Conservation (phyloP, 2,329 filamentous ascomycete genomes). For the Fusarium ambrosium region DNA sequence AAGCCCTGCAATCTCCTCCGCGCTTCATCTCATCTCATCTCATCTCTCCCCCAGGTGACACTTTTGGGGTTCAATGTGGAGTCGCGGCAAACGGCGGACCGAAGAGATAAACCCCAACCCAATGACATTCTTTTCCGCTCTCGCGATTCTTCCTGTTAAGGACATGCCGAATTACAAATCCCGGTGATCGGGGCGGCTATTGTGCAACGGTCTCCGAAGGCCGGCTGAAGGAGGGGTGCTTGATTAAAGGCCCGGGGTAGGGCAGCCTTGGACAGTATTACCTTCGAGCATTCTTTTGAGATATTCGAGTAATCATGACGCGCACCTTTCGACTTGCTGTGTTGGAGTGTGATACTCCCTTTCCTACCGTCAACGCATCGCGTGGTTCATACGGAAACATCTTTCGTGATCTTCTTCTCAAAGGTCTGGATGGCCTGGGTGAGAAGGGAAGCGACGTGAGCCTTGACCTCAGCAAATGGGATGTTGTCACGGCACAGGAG, state of each 20-base stretch:
- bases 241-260: constrained; percentile 5
- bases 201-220: neutral
- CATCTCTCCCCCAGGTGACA: neutral
- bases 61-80: constrained; percentile 30
- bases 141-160: constrained; percentile 25
- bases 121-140: constrained; percentile 42
- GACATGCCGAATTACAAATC: constrained; percentile 8
- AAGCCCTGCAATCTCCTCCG: neutral
- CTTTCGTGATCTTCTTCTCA: constrained; percentile 46
- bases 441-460: constrained; percentile 32
- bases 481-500: constrained; percentile 47
- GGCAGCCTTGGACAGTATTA: neutral
- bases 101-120: constrained; percentile 28
- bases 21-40: neutral
- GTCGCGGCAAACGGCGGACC: constrained; percentile 45
- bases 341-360: constrained; percentile 51
- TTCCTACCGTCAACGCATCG: constrained; percentile 44
- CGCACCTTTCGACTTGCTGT: constrained; percentile 46
- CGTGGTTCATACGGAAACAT: constrained; percentile 51
- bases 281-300: neutral
- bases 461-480: constrained; percentile 48
- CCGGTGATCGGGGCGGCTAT: neutral
- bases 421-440: constrained; percentile 40
- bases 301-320: constrained; percentile 30
- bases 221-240: constrained; percentile 2